Conservation (phyloP, 2,329 filamentous ascomycete genomes). For the Penicillium sp. region DNA sequence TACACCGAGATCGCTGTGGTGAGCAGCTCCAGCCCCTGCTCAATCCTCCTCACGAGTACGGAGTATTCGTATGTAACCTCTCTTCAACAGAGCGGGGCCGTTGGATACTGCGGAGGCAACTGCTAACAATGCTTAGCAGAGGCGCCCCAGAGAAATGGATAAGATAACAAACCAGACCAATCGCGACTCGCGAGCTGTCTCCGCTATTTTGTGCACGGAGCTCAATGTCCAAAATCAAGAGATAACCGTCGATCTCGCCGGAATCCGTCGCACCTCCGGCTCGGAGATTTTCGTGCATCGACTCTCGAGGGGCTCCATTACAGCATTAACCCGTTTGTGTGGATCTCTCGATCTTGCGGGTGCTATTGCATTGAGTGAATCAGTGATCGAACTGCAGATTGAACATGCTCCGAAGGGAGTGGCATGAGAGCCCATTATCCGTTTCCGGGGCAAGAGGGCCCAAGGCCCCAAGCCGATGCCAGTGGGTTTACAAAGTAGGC, state of each 20-base stretch:
- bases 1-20: neutral
- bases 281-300: neutral
- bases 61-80: neutral
- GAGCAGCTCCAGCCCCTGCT: neutral
- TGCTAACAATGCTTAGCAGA: neutral
- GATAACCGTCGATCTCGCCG: conserved; percentile 6
- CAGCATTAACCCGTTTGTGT: neutral
- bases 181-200: neutral
- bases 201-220: neutral
- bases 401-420: neutral
- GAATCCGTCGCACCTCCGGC: conserved; percentile 9
- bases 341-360: neutral
- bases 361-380: neutral
- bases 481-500: conserved; percentile 4
- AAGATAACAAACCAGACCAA: neutral
- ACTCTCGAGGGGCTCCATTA: too few species aligned
- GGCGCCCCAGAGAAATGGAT: neutral
- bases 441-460: conserved; percentile 6
- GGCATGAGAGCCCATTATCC: conserved; percentile 2
- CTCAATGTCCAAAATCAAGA: neutral
- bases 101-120: neutral
- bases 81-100: neutral
- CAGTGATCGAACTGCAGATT: neutral
- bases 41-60: neutral
- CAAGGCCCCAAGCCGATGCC: conserved; percentile 11